Percentiles rank a stretch among this genome's conserved stretches.
Evolutionary conservation across 352 stramenopile species (phyloP).

Genomic region (Globisporangium nagaii): DNA sequence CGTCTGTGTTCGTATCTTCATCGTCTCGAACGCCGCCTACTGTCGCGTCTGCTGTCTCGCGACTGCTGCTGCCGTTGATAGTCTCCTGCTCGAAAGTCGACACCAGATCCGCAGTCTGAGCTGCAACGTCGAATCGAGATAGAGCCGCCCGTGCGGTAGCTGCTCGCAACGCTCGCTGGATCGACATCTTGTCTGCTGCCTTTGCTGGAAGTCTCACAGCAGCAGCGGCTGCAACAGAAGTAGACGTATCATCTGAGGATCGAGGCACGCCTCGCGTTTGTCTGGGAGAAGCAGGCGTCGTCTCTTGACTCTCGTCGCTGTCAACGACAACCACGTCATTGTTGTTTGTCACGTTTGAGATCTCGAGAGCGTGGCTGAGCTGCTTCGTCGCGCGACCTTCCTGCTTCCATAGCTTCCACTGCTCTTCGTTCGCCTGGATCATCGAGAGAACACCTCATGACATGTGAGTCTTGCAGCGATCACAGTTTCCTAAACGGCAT

Average conservation of each 20-base stretch:
- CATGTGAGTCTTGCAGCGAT: too few relatives aligned
- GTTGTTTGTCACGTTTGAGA: background rate
- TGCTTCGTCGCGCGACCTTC: conserved; percentile 3
- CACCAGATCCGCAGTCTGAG: conserved; percentile 34
- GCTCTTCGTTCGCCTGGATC: conserved; percentile 55
- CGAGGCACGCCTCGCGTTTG: background rate
- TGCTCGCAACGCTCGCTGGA: conserved; percentile 20
- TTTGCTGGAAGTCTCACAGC: background rate
- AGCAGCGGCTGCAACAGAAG: background rate
- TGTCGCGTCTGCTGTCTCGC: too few relatives aligned
- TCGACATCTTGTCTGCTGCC: conserved; percentile 6
- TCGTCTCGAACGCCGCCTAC: too few relatives aligned
- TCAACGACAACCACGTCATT: conserved; percentile 3
- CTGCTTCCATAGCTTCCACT: conserved; percentile 68
- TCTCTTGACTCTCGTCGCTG: background rate
- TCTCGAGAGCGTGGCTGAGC: background rate
- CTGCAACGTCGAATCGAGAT: conserved; percentile 39
- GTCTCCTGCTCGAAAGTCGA: conserved; percentile 25
- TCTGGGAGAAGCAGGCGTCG: background rate
- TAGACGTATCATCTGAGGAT: background rate
- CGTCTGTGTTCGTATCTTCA: conserved; percentile 25
- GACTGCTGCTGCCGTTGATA: background rate
- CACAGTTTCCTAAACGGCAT: too few relatives aligned
- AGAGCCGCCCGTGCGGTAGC: conserved; percentile 52
- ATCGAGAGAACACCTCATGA: background rate